Evolutionary conservation across 2,329 filamentous ascomycete species (phyloP), one percentile per base, ranked within the genome.

Genomic region (Cladosporium halotolerans): DNA sequence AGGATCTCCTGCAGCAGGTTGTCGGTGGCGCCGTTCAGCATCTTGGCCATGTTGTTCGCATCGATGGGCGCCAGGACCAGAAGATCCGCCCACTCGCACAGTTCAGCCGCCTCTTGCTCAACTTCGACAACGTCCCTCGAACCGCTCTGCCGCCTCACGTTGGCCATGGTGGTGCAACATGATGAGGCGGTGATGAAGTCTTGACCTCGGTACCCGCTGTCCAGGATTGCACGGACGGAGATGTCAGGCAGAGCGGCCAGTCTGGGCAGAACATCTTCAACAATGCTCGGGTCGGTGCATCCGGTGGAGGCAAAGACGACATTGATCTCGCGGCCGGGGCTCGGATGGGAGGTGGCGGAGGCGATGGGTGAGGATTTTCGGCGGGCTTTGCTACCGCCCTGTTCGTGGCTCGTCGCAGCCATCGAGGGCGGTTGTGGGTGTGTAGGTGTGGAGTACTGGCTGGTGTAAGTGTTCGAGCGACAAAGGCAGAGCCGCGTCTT

Each of bases 21-120:
- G 63, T 89, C 89, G 2, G 88, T 85, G 54, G 92, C 80, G 49
- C 91, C 91, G 51, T 85, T 82, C 65, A 96, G 77, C 89, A 96
- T 95, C 67, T 89, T 89, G 31, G 88, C 88, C 52, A 96, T 78
- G 52, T 85, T 85, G 66, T 93, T 87, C 7, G 89, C 88, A 68
- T 93, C 87, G 45, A 95, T 85, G 3, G 91, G 89, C 6, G 87
- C 87, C 53, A 95, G 80, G 32, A 96, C 83, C 55, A 96, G 77
- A 60, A 96, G 73, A 69, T 96, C 88, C 5, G 91, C 89, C 91
- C 91, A 96, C 57, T 88, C 81, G 59, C 89, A 88, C 56, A 95
- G 72, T 59, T 89, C 85, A 76, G 82, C 57, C 76, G 79, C 66
- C 60, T 72, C 68, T 56, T 66, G 59, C 56, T 72, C 67, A 18